Percentiles rank a stretch among this genome's conserved stretches.
phyloP scores from a whole-genome alignment of 306 rosid species.

The Pyrus betulifolia region DNA sequence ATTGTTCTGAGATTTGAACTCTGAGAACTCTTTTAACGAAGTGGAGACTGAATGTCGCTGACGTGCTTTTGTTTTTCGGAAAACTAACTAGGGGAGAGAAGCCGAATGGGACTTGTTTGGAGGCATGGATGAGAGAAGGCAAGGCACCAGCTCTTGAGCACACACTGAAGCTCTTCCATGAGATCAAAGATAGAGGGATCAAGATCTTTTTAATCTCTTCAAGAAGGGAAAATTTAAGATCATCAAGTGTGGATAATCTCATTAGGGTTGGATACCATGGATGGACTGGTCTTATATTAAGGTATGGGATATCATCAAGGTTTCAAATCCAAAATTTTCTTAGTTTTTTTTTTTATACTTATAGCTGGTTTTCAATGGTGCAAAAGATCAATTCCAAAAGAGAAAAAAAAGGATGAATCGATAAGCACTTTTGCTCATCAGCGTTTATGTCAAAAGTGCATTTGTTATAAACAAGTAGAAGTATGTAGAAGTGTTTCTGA shows the following conservation, averaged over 20 bases:
- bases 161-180: constrained; percentile 44
- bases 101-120: constrained; percentile 39
- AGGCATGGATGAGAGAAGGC: constrained; percentile 46
- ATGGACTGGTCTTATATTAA: constrained; percentile 41
- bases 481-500: not conserved
- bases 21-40: not conserved
- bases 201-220: constrained; percentile 46
- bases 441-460: not conserved
- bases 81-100: constrained; percentile 36
- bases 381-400: no score
- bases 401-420: not conserved
- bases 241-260: constrained; percentile 49
- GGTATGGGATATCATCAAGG: constrained; percentile 18
- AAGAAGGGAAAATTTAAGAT: constrained; percentile 48
- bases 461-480: no score
- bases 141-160: constrained; percentile 54
- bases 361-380: no score
- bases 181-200: constrained; percentile 43
- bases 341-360: not conserved
- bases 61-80: not conserved
- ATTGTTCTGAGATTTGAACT: not conserved
- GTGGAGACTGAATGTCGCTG: not conserved
- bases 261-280: constrained; percentile 60
- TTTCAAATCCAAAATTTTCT: not conserved
- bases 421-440: not conserved